phyloP scores from a whole-genome alignment of 2,329 filamentous ascomycete species.

The Alternaria sp. region DNA sequence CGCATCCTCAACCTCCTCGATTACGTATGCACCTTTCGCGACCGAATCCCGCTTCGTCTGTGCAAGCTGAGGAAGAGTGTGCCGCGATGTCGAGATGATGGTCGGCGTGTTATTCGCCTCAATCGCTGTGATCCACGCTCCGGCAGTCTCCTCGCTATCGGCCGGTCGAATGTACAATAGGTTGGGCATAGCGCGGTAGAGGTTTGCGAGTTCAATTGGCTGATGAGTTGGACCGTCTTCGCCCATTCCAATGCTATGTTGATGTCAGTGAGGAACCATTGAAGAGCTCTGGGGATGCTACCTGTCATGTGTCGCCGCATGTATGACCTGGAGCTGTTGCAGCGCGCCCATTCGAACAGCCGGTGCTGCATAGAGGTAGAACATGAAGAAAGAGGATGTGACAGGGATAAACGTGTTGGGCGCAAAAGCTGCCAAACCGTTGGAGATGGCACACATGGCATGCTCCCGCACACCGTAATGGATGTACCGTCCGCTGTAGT shows the following conservation, averaged over 20 bases:
- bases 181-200: constrained; percentile 71
- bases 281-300: not conserved
- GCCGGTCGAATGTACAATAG: constrained; percentile 67
- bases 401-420: constrained; percentile 62
- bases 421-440: constrained; percentile 63
- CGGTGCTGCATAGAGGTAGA: constrained; percentile 66
- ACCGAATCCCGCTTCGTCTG: constrained; percentile 53
- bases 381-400: constrained; percentile 68
- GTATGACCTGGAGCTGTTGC: constrained; percentile 64
- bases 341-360: constrained; percentile 69
- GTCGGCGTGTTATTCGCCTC: constrained; percentile 51
- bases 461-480: constrained; percentile 51
- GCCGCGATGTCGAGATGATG: constrained; percentile 59
- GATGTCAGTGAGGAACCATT: not conserved
- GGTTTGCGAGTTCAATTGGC: constrained; percentile 63
- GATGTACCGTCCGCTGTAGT: constrained; percentile 63
- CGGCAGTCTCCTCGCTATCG: constrained; percentile 65
- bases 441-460: constrained; percentile 51
- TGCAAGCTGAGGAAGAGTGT: constrained; percentile 52
- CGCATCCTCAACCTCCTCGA: constrained; percentile 51
- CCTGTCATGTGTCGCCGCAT: constrained; percentile 67
- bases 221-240: constrained; percentile 71
- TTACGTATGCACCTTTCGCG: constrained; percentile 57
- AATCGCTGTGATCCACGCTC: constrained; percentile 62
- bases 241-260: constrained; percentile 56